Base-by-base conservation (phyloP, 352 stramenopile species). In the Phytophthora pseudosyringae region DNA sequence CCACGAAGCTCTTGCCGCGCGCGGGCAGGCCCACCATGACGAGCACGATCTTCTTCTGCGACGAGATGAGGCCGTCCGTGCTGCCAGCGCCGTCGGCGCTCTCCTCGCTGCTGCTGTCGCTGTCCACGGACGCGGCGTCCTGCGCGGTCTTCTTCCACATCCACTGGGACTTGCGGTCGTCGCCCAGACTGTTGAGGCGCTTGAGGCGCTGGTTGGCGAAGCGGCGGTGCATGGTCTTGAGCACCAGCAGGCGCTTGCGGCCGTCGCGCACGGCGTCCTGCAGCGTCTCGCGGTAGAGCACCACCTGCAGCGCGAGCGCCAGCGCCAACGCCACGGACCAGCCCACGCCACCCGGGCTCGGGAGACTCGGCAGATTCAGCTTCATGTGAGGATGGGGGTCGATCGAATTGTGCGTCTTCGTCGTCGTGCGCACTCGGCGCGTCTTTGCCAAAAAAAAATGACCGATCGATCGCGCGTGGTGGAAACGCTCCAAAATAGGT, bases 1-100 rank as follows among this genome's bases (percentile, higher is more conserved):
- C 89, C 31, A 99, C 93, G 65, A 99, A 99, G 55, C 89, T 98
- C 87, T 98, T 98, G 64, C 95, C 95, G 46, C 95, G 86, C 35
- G 93, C 95, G 0, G 95, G 94, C n/a, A 98, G 71, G 3, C 95
- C 95, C 40, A 98, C 94, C 75, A 98, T 91, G 26, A 97, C 90
- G 47, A 98, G 85, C 39, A 98, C 90, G 64, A 97, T 70, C 72
- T 96, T 97, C 68, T 92, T 92, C 64, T 92, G 83, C 39, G 81
- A 86, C 0, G 69, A 80, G 64, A 92, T 86, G 62, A 92, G 75
- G 1, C 83, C 83, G 49, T 81, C 67, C 10, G 76, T 66, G 35
- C 56, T 67, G 41, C 40, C 51, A 16, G 53, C 57, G 40, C 33
- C 67, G 41, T 71, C 64, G 16, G 61, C 49, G 56, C 51, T 78